Evolutionary conservation across 257 asterid species (phyloP).

Genomic region (Sherardia arvensis): DNA sequence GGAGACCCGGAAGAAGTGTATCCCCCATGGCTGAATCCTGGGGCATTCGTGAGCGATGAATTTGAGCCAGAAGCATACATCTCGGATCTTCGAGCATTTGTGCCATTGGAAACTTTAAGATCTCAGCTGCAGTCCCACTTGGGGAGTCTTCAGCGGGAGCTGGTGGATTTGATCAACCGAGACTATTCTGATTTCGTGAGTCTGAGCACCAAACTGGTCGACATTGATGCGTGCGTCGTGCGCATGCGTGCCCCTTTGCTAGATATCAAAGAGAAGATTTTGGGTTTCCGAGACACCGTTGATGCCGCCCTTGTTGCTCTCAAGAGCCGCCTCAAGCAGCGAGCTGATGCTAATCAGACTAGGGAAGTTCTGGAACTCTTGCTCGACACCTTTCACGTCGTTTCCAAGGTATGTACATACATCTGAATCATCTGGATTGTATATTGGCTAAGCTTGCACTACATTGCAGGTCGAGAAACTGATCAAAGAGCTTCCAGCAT

Average conservation of each 20-base stretch:
- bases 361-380: constrained; percentile 79
- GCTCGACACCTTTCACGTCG: constrained; percentile 89
- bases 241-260: constrained; percentile 93
- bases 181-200: constrained; percentile 88
- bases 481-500: constrained; percentile 27
- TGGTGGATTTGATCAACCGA: constrained; percentile 79
- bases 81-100: constrained; percentile 88
- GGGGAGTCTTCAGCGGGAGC: constrained; percentile 58
- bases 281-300: constrained; percentile 55
- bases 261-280: constrained; percentile 86
- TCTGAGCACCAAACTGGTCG: constrained; percentile 83
- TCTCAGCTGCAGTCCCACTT: constrained; percentile 81
- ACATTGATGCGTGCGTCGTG: constrained; percentile 78
- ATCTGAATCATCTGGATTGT: no score
- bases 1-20: constrained; percentile 75
- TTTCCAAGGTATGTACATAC: constrained; percentile 88
- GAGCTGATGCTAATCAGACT: constrained; percentile 68
- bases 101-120: constrained; percentile 84
- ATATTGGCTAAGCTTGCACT: no score
- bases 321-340: constrained; percentile 68
- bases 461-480: constrained; percentile 21
- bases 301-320: constrained; percentile 62
- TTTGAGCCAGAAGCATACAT: constrained; percentile 86
- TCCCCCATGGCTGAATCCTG: constrained; percentile 80
- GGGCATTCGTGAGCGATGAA: constrained; percentile 51